Evolutionary conservation across 768 basidiomycete species (phyloP).

Genomic region (Multifurca ochricompacta): DNA sequence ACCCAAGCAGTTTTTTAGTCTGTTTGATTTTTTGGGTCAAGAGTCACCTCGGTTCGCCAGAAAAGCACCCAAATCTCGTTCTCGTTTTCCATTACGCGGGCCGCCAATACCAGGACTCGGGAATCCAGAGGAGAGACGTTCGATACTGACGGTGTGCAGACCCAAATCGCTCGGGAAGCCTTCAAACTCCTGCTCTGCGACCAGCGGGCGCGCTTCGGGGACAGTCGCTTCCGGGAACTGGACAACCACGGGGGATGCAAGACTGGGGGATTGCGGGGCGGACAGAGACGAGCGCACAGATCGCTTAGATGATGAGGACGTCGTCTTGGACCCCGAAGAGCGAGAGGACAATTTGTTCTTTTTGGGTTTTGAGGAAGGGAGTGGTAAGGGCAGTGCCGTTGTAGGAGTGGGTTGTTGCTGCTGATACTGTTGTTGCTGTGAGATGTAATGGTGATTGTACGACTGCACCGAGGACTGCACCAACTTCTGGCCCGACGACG

Average conservation of each 20-base stretch:
- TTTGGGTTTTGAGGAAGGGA: conserved; percentile 9
- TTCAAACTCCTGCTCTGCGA: conserved; percentile 30
- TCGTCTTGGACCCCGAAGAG: conserved; percentile 21
- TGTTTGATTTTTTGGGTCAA: background rate
- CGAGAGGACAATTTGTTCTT: conserved; percentile 21
- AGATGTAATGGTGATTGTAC: conserved; percentile 25
- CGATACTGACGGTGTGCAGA: conserved; percentile 7
- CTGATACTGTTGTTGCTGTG: too few species aligned
- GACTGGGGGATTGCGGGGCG: conserved; percentile 36
- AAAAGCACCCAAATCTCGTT: conserved; percentile 15
- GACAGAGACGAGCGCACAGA: conserved; percentile 36
- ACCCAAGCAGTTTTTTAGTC: too few species aligned
- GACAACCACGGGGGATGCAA: conserved; percentile 35
- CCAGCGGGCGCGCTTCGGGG: conserved; percentile 26
- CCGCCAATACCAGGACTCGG: conserved; percentile 16
- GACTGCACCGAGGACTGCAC: background rate
- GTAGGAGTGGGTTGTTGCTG: background rate
- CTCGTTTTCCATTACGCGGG: conserved; percentile 4
- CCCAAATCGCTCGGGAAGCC: conserved; percentile 24
- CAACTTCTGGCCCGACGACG: conserved; percentile 15
- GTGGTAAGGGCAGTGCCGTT: background rate
- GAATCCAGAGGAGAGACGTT: conserved; percentile 10
- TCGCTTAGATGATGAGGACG: conserved; percentile 26
- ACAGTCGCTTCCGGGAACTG: conserved; percentile 25
- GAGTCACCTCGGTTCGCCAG: conserved; percentile 12